Base-by-base conservation (phyloP, 768 basidiomycete species). In the Chalciporus sphaerocephalus region DNA sequence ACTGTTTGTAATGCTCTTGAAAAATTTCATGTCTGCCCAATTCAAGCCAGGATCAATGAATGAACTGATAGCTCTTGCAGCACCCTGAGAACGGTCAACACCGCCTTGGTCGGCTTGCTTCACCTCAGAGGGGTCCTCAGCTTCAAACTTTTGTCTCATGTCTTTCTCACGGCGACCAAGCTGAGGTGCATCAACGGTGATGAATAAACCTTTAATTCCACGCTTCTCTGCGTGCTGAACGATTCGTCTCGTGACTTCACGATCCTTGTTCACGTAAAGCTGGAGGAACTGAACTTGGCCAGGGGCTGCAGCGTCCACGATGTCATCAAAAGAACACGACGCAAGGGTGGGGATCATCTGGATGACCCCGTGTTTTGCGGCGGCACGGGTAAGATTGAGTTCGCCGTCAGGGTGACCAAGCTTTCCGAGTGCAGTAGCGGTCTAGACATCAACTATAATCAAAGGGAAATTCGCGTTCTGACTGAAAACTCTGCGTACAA, bases 151-250 rank as follows among this genome's bases (percentile, higher is more conserved):
- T 82, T 87, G 87, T 20, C 95, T 76, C 93, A 98, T 97, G 60
- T 98, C 95, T 48, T 94, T 93, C 64, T 95, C 93, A 48, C 94
- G 78, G 11, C 93, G 80, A 35, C 95, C 95, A 9, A 98, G 82
- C 55, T 96, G 93, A 6, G 95, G 95, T 0, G 95, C 95, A 68
- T 98, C 95, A 21, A 98, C 95, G 0, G 95, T 97, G 62, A 98
- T 96, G 67, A 98, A 97, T 11, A 98, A 71, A 4, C 78, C 95
- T 64, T 92, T 94, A 60, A 99, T 79, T 2, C 95, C 95, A 21
- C 92, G 80, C 51, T 76, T 71, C 66, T 94, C 92, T 1, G 96
- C 96, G 52, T 95, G 90, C 55, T 88, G 81, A 0, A 98, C 89
- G 41, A 92, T 81, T 47, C 83, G 80, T 65, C 85, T 83, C 5